Evolutionary conservation across 2,329 filamentous ascomycete species (phyloP).

Genomic region (Chalaropsis thielavioides): DNA sequence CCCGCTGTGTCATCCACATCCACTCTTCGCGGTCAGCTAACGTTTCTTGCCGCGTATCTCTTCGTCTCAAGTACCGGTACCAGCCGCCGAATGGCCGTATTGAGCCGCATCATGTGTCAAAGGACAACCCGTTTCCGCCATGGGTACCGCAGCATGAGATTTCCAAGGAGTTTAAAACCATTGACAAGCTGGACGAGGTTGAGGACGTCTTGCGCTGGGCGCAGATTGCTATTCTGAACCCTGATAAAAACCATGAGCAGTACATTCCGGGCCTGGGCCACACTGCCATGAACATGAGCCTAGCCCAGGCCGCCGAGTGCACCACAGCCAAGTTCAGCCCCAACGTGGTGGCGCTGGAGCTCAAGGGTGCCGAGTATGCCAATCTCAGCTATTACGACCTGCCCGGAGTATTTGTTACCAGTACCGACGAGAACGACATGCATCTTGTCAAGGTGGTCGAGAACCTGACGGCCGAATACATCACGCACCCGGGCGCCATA

Average conservation of each 20-base stretch:
- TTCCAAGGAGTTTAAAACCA: conserved; percentile 46
- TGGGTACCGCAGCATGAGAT: conserved; percentile 41
- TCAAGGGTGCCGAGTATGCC: conserved; percentile 55
- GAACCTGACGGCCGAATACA: conserved; percentile 55
- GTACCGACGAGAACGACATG: conserved; percentile 46
- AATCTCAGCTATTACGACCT: conserved; percentile 74
- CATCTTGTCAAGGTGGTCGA: conserved; percentile 59
- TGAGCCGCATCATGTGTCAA: conserved; percentile 34
- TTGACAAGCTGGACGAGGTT: conserved; percentile 47
- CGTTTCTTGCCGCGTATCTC: conserved; percentile 54
- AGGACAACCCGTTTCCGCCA: conserved; percentile 43
- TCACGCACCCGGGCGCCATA: conserved; percentile 53
- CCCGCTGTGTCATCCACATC: conserved; percentile 67
- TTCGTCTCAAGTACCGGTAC: conserved; percentile 52
- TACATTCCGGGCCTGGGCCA: conserved; percentile 40
- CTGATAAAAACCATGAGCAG: conserved; percentile 35
- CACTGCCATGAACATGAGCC: conserved; percentile 24
- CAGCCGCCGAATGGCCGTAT: conserved; percentile 30
- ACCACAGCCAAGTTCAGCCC: conserved; percentile 60
- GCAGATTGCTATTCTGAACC: conserved; percentile 64
- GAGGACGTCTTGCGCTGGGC: conserved; percentile 57
- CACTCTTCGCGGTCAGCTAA: conserved; percentile 43
- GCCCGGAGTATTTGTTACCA: conserved; percentile 64
- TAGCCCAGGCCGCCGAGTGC: conserved; percentile 27
- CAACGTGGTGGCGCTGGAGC: conserved; percentile 64